Conservation (phyloP, 108 stramenopile species). For the Cylindrotheca closterium region DNA sequence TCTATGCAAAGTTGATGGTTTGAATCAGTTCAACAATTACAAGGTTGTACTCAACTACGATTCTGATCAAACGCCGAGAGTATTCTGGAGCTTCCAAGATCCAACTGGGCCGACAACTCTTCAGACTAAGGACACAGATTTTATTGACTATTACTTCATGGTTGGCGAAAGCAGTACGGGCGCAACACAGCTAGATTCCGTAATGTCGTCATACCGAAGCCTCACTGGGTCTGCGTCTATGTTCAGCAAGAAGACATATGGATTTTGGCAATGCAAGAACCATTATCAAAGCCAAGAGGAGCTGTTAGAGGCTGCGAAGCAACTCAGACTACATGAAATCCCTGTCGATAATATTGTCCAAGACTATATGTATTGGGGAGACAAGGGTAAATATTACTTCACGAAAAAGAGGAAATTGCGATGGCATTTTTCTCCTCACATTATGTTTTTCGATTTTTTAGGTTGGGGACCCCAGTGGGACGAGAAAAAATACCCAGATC, state of each 20-base stretch:
- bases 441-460: no score
- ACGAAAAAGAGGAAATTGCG: no score
- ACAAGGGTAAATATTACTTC: no score
- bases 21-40: background rate
- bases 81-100: background rate
- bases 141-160: constrained; percentile 23
- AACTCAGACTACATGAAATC: constrained; percentile 1
- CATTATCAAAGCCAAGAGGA: constrained; percentile 12
- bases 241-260: constrained; percentile 11
- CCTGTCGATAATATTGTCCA: constrained; percentile 18
- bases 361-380: constrained; percentile 22
- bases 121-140: constrained; percentile 4
- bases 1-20: background rate
- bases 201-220: constrained; percentile 2
- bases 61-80: background rate
- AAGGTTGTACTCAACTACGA: background rate
- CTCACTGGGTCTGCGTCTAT: constrained; percentile 5
- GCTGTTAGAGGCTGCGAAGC: constrained; percentile 4
- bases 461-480: constrained; percentile 29
- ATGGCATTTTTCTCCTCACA: no score
- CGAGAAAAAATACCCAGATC: constrained; percentile 1
- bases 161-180: constrained; percentile 3
- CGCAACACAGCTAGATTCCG: background rate
- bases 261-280: constrained; percentile 29
- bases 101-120: background rate